phyloP scores from a whole-genome alignment of 345 rosid genomes.

The Salix arbutifolia region DNA sequence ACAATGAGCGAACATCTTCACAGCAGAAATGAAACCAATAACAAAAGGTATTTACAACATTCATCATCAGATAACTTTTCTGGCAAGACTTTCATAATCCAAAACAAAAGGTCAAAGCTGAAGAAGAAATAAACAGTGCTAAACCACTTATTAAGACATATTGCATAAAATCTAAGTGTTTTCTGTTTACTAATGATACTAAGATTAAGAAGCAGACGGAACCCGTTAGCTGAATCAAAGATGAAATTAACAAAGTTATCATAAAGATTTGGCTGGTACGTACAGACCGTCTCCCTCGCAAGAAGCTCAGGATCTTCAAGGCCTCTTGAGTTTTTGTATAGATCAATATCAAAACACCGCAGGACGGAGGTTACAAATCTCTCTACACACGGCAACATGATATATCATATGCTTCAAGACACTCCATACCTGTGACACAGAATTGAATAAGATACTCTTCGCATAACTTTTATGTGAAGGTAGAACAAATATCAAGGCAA shows the following conservation, averaged over 20 bases:
- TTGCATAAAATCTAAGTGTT: background rate
- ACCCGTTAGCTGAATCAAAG: background rate
- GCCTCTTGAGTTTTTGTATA: constrained; percentile 69
- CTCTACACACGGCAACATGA: constrained; percentile 91
- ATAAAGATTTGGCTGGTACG: constrained; percentile 25
- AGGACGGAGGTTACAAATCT: constrained; percentile 61
- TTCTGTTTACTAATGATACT: background rate
- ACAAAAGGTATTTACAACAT: background rate
- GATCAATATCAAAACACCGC: constrained; percentile 78
- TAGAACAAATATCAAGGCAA: background rate
- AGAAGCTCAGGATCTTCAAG: constrained; percentile 89
- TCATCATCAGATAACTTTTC: background rate
- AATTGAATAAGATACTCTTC: background rate
- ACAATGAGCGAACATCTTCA: background rate
- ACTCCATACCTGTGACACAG: constrained; percentile 62
- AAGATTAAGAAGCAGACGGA: background rate
- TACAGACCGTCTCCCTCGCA: constrained; percentile 97
- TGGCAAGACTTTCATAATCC: background rate
- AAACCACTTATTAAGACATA: background rate
- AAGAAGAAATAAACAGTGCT: background rate
- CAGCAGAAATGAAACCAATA: background rate
- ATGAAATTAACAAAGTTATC: background rate
- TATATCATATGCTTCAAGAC: constrained; percentile 53
- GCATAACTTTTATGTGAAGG: constrained; percentile 6
- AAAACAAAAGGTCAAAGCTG: background rate